phyloP scores from a whole-genome alignment of 2,329 filamentous ascomycete species.

The Paracoccidioides lutzii region DNA sequence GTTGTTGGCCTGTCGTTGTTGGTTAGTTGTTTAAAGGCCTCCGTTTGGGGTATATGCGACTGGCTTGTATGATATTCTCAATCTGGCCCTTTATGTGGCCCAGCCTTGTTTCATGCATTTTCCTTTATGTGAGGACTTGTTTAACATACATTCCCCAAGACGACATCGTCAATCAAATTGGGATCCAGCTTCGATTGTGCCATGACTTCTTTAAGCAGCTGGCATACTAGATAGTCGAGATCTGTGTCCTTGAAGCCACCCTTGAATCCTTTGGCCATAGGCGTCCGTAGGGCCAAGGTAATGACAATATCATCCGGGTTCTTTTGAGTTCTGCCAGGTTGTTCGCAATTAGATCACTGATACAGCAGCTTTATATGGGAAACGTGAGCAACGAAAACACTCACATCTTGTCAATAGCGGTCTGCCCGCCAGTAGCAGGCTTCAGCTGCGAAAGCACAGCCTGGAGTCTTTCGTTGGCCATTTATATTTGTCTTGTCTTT shows the following conservation, averaged over 20 bases:
- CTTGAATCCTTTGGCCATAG: constrained; percentile 76
- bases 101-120: background rate
- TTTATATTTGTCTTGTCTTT: background rate
- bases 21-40: background rate
- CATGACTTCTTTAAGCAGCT: constrained; percentile 63
- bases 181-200: constrained; percentile 67
- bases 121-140: background rate
- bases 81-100: background rate
- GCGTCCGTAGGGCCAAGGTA: constrained; percentile 79
- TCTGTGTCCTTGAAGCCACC: constrained; percentile 90
- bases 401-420: constrained; percentile 11
- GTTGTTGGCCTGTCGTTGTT: constrained; percentile 52
- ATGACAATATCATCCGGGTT: constrained; percentile 96
- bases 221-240: constrained; percentile 75
- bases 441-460: constrained; percentile 12
- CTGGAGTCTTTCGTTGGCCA: constrained; percentile 12
- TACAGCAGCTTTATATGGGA: background rate
- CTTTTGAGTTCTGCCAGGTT: constrained; percentile 59
- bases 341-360: background rate
- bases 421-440: constrained; percentile 10
- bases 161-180: constrained; percentile 74
- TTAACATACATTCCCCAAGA: constrained; percentile 67
- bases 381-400: background rate
- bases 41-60: too few species aligned
- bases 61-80: too few species aligned